phyloP scores from a whole-genome alignment of 139 green algal species.

The Chlorella sp. region DNA sequence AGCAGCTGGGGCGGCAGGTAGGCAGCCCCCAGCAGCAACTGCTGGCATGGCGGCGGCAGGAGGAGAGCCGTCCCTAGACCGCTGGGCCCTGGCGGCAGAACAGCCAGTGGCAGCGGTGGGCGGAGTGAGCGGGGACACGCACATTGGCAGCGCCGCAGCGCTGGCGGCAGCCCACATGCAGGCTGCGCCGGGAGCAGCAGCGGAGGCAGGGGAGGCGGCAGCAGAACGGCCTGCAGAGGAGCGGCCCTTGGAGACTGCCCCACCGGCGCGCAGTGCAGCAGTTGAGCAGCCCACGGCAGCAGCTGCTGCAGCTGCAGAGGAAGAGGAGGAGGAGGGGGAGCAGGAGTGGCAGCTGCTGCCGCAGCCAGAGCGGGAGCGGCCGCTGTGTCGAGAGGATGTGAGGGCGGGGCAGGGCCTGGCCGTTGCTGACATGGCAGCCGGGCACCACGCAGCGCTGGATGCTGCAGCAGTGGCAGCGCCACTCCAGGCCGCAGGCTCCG shows the following conservation, averaged over 20 bases:
- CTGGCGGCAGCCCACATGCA: not conserved
- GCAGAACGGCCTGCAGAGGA: not conserved
- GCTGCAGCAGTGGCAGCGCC: not conserved
- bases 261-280: no score
- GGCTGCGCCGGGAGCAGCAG: not conserved
- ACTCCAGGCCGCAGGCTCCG: not conserved
- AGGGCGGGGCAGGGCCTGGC: not conserved
- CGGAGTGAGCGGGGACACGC: not conserved
- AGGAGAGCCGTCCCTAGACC: not conserved
- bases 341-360: not conserved
- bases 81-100: not conserved
- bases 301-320: not conserved
- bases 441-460: not conserved
- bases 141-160: not conserved
- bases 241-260: no score
- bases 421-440: not conserved
- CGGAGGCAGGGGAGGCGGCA: not conserved
- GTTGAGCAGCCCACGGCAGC: no score
- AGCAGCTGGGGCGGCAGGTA: not conserved
- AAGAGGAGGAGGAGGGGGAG: not conserved
- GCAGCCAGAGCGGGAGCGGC: not conserved
- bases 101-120: slow-evolving; percentile 8
- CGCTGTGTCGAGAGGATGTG: not conserved
- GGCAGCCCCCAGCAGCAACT: not conserved
- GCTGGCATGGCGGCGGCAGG: not conserved